Evolutionary conservation across 768 basidiomycete species (phyloP), one percentile per base, ranked within the genome.

Genomic region (Pleurotus platypus): DNA sequence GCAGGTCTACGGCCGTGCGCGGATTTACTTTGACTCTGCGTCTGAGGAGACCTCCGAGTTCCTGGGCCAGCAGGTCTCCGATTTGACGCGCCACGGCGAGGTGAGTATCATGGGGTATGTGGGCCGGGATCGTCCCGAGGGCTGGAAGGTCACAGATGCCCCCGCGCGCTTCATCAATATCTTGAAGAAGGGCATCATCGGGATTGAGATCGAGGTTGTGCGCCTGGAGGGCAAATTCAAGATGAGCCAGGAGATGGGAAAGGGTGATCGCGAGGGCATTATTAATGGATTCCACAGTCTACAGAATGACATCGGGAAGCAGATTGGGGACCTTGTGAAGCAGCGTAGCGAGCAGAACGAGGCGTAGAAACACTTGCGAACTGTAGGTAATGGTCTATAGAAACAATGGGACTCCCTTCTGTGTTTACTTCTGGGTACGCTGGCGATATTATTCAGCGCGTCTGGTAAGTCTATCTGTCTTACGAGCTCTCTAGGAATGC

Each of bases 151-250:
- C 3, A 37, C 38, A 2, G 67, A 68, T 37, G 65, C 67, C 13
- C 67, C 67, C 0, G 47, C 42, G 38, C 46, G 49, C 20, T 68
- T 63, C 50, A 38, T 61, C 9, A 60, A 57, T 35, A 37, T 65
- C 51, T 46, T 68, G 27, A 65, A 68, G 60, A 68, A 66, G 60
- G 63, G 61, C 2, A 66, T 68, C 46, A 58, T 68, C n/a, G 67
- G 67, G 5, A 47, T 68, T 22, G 67, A 68, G 61, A 35, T 68
- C 11, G 55, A 57, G 59, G 63, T 68, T 38, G 58, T 56, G 42
- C 24, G 55, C 18, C 58, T 68, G 26, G 67, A 45, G 6, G 67
- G 67, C 13, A 62, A 60, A 58, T 66, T 50, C 49, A 68, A 68
- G 58, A 65, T 68, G 62, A 63, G 60, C 20, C 67, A 68, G 61